These are phyloP conservation scores for Agarophyton chilense DNA, from an alignment of 23 red algal species.

Conservation along the genomic window DNA sequence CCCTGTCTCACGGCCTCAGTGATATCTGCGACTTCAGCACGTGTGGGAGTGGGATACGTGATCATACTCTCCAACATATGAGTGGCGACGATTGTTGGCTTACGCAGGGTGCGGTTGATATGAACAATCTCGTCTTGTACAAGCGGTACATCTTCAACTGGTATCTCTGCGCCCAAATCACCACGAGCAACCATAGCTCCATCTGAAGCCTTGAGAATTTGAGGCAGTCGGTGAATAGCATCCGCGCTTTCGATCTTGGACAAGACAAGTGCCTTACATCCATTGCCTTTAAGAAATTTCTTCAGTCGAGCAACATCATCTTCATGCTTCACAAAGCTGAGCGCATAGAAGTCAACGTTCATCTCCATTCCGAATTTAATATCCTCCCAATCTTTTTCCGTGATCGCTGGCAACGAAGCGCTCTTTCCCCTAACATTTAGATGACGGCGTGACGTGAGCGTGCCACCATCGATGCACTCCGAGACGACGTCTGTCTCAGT, in stretches of 20 bases:
- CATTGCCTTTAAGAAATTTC: conserved; percentile 64
- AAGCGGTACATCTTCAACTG: conserved; percentile 96
- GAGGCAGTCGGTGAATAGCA: conserved; percentile 75
- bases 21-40: conserved; percentile 98
- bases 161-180: conserved; percentile 97
- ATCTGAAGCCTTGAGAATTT: conserved; percentile 92
- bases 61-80: conserved; percentile 99
- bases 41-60: conserved; percentile 92
- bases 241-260: conserved; percentile 99
- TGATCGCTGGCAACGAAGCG: conserved; percentile 95
- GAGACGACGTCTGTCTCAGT: conserved; percentile 87
- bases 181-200: conserved; percentile 99
- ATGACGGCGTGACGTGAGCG: conserved; percentile 91
- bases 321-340: conserved; percentile 98
- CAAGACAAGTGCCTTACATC: conserved; percentile 81
- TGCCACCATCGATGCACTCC: conserved; percentile 96
- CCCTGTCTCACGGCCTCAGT: conserved; percentile 91
- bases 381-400: conserved; percentile 99
- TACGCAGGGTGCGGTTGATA: conserved; percentile 87
- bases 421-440: conserved; percentile 99
- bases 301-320: conserved; percentile 88
- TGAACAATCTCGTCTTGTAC: conserved; percentile 97
- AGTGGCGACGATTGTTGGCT: conserved; percentile 99
- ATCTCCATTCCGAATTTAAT: conserved; percentile 93
- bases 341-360: conserved; percentile 96